A percentile compares a stretch with the other conserved stretches of the same genome.
Conservation (phyloP, 2,329 filamentous ascomycete genomes). For the Stemphylium lycopersici region DNA sequence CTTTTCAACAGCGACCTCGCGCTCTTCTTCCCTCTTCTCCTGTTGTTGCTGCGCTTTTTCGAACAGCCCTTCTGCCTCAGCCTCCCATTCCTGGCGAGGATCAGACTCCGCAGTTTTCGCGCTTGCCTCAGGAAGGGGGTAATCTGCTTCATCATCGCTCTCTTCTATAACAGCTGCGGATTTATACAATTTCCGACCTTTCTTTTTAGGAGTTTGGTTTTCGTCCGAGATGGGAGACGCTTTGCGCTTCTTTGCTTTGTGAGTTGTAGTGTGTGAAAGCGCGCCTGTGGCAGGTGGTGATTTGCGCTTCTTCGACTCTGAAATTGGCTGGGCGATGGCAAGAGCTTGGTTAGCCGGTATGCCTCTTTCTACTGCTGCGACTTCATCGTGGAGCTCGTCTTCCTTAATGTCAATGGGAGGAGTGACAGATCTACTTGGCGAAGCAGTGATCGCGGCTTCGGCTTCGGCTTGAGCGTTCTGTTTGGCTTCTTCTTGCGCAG, state of each 20-base stretch:
- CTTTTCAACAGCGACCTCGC: no score
- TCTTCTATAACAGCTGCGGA: conserved; percentile 3
- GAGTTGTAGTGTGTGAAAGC: not conserved
- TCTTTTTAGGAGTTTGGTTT: not conserved
- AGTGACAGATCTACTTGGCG: not conserved
- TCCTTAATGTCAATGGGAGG: not conserved
- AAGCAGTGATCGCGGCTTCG: not conserved
- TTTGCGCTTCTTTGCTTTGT: not conserved
- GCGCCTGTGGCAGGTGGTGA: not conserved
- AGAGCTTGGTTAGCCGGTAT: no score
- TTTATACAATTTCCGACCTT: not conserved
- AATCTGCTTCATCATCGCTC: conserved; percentile 4
- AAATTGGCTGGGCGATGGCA: not conserved
- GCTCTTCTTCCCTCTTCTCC: no score
- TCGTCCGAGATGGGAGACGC: not conserved
- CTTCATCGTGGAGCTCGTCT: not conserved
- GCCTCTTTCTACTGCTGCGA: not conserved
- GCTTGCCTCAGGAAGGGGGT: not conserved
- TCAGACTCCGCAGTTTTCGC: not conserved
- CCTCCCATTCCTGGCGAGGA: not conserved
- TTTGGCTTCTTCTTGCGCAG: not conserved
- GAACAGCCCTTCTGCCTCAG: not conserved
- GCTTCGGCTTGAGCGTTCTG: not conserved
- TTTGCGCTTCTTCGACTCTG: not conserved
- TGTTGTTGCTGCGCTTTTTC: not conserved